Base-by-base conservation (phyloP, 495 filamentous ascomycete genomes). In the Hyaloscypha bicolor region DNA sequence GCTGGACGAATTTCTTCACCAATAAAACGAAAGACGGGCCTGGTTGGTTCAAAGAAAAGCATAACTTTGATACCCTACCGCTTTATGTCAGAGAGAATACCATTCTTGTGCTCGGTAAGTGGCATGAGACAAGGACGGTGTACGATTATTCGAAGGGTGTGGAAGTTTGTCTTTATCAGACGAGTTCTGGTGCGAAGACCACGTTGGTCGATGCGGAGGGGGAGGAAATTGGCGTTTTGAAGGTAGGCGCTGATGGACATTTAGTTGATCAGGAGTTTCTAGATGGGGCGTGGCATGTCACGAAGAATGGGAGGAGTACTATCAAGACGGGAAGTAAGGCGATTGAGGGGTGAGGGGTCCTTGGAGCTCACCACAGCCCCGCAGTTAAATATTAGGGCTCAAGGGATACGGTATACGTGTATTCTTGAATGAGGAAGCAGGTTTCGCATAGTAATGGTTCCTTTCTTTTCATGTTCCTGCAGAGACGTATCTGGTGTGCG, bases 1-100 rank as follows among this genome's bases (percentile, higher is more conserved):
- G 79, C 64, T 90, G 88, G 88, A 83, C 82, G 1, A 77, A 76
- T 55, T 71, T 71, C 51, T 83, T 84, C 60, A 81, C 78, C 2
- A 75, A 76, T 6, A 72, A 81, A 66, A 74, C 76, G n/a, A 79
- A 78, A 56, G 58, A 58, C 6, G 82, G 82, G 1, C 82, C 82
- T 2, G 78, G 74, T 9, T 86, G 82, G 80, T 76, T 81, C 59
- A 79, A 68, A 21, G 83, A 86, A 65, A 79, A 66, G 48, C 82
- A 85, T 62, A 67, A 70, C 6, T 85, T 83, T 66, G 75, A 76
- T 1, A 80, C 77, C 3, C 69, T 84, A 60, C 83, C 83, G 14
- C 65, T 85, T 16, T 84, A 84, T 63, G 77, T 85, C 11, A 72
- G 82, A 12, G 80, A 81, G 66, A 79, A 81, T 35, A 82, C 79